Evolutionary conservation across 768 basidiomycete genomes (phyloP), one percentile per base, ranked within the genome.

Genomic region (Tephrocybe sp.): DNA sequence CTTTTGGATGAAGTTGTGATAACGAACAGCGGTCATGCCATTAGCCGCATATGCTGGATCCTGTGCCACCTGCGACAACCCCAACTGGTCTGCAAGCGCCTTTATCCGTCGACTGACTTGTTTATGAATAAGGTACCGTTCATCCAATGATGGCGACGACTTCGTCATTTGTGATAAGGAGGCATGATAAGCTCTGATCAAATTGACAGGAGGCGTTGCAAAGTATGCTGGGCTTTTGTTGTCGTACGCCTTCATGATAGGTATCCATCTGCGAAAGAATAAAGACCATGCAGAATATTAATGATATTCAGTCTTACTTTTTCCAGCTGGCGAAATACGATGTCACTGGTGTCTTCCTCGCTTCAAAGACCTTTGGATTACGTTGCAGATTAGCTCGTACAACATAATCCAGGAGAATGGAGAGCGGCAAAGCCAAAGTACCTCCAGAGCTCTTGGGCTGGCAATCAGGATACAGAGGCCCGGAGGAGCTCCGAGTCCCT

Each of bases 211-310:
- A 4, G 90, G 89, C 1, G 92, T 94, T 9, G 89, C 92, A 65
- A 95, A 95, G 75, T 94, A 95, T 24, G 83, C 84, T 2, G 89
- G 76, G 13, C 71, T 73, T 51, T 87, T 87, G 38, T 68, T 68
- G 66, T 92, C 87, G 65, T 95, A 96, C 3, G 84, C 81, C 55
- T 82, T 74, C 92, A 95, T 95, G 63, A 94, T 82, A 4, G 90
- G 89, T 28, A 92, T 74, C 88, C 88, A 90, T 61, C 86, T 87
- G 42, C 6, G 51, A 16, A 48, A 9, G 34, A 43, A 42, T 22
- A 49, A 19, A 44, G 21, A 22, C 26, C 11, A 19, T 40, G 28
- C 38, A 38, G 31, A 1, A 26, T n/a, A 32, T 44, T 48, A 52
- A 44, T 65, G 9, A 25, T 37, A 32, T 4, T 24, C 16, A 35